phyloP scores from a whole-genome alignment of 129 eudicot species.

The Lactuca saligna region DNA sequence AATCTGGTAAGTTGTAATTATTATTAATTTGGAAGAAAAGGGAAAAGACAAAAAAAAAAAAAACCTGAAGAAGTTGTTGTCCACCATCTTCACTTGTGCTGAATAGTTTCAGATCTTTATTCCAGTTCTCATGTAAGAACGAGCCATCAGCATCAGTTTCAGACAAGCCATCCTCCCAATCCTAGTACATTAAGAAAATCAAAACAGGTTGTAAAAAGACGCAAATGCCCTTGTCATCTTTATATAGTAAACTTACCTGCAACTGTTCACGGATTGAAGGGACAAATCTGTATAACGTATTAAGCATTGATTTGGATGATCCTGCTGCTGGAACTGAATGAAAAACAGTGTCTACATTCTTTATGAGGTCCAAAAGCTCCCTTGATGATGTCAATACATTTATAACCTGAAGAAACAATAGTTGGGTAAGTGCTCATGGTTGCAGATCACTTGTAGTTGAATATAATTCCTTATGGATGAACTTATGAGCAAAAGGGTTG shows the following conservation, averaged over 20 bases:
- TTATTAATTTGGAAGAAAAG: slow-evolving; percentile 7
- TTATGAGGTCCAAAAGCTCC: slow-evolving; percentile 75
- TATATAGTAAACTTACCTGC: slow-evolving; percentile 52
- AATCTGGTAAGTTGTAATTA: background rate
- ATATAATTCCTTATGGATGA: too few relatives aligned
- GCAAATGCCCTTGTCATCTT: background rate
- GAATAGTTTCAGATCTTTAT: slow-evolving; percentile 80
- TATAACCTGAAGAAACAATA: slow-evolving; percentile 50
- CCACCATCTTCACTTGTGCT: slow-evolving; percentile 91
- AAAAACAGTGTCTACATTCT: slow-evolving; percentile 60
- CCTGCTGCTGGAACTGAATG: slow-evolving; percentile 66
- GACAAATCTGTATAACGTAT: slow-evolving; percentile 51
- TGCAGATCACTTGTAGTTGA: background rate
- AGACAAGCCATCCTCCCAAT: slow-evolving; percentile 93
- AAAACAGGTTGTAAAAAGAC: background rate
- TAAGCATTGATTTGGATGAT: slow-evolving; percentile 54
- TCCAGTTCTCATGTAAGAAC: slow-evolving; percentile 94
- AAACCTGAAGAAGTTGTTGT: slow-evolving; percentile 84
- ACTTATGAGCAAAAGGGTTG: background rate
- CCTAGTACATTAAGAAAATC: slow-evolving; percentile 36
- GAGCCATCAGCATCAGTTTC: slow-evolving; percentile 97
- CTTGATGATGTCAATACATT: slow-evolving; percentile 60
- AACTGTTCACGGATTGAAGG: slow-evolving; percentile 74
- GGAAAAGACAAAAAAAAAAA: slow-evolving; percentile 14
- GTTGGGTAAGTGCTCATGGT: slow-evolving; percentile 4